Evolutionary conservation across 2,329 filamentous ascomycete species (phyloP), one percentile per base, ranked within the genome.

Genomic region (Cladophialophora exuberans): DNA sequence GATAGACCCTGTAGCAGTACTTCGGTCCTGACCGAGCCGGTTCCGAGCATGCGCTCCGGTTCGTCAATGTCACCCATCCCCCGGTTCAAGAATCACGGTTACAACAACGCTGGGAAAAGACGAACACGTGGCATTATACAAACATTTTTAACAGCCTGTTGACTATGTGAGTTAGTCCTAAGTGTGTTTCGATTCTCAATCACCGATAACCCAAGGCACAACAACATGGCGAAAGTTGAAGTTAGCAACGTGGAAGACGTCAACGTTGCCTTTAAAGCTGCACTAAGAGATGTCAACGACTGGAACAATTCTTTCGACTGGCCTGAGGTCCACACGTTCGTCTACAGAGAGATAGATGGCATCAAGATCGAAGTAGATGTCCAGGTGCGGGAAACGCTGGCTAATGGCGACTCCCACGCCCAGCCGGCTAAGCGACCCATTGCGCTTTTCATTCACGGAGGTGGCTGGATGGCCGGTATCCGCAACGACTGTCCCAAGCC

Each of bases 361-460:
- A 4, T 43, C 22, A 43, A 43, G 41, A 43, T 43, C 22, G 41
- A 43, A 10, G 41, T 23, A 43, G 41, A 43, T n/a, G 41, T 43
- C 11, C 28, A 22, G 20, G 41, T 43, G 10, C 3, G 20, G 11
- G 41, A 43, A 22, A 25, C 20, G 41, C 3, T 17, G 10, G 7
- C 41, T n/a, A 17, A 25, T 22, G 41, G 20, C 7, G 15, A 28
- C 13, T 25, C 20, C 7, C 2, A 43, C 20, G 7, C 9, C 17
- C 17, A 15, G 9, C 36, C 15, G 5, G 36, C 36, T 20, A 43
- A 43, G 41, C 25, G 10, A 7, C 41, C 41, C 3, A 22, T 28
- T 7, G n/a, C 13, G 10, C 41, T 43, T 23, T 43, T 11, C 17
- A 43, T 43, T 13, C 41, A 43, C 13, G 22, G 41, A 6, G 41